These are phyloP conservation scores for Kwoniella dejecticola DNA, from an alignment of 768 basidiomycete species.

Conservation along the genomic window DNA sequence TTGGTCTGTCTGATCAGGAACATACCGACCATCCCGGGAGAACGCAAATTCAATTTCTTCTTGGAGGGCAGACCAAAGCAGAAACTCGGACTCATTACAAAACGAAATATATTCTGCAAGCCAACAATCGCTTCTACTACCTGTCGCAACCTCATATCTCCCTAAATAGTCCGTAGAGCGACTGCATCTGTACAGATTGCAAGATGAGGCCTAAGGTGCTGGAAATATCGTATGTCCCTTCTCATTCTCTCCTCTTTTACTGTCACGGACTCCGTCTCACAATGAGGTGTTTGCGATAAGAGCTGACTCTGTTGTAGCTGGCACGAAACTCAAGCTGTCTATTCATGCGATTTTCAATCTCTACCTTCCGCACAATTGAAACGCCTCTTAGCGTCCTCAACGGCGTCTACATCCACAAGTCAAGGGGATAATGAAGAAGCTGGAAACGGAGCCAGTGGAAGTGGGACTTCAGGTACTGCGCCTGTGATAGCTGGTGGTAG, in stretches of 20 bases:
- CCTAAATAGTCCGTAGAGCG: too few species aligned
- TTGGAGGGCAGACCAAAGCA: too few species aligned
- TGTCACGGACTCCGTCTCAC: too few species aligned
- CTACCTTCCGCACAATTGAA: slow-evolving; percentile 61
- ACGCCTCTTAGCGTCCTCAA: slow-evolving; percentile 47
- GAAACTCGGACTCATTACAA: too few species aligned
- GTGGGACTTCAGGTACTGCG: slow-evolving; percentile 54
- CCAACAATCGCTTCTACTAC: too few species aligned
- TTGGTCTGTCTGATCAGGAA: too few species aligned
- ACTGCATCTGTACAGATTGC: too few species aligned
- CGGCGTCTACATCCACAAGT: neutral
- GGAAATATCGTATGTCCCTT: slow-evolving; percentile 50
- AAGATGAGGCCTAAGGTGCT: slow-evolving; percentile 54
- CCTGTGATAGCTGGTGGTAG: slow-evolving; percentile 54
- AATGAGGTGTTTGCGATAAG: too few species aligned
- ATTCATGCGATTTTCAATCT: slow-evolving; percentile 94
- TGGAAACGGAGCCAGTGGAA: neutral
- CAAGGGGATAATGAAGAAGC: slow-evolving; percentile 29
- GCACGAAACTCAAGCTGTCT: slow-evolving; percentile 61
- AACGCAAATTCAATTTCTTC: too few species aligned
- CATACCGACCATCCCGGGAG: too few species aligned
- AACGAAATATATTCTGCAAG: too few species aligned
- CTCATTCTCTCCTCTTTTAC: neutral
- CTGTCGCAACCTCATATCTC: too few species aligned
- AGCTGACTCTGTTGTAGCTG: slow-evolving; percentile 36